Conservation (phyloP, 768 basidiomycete genomes). For the Kwoniella sp. region DNA sequence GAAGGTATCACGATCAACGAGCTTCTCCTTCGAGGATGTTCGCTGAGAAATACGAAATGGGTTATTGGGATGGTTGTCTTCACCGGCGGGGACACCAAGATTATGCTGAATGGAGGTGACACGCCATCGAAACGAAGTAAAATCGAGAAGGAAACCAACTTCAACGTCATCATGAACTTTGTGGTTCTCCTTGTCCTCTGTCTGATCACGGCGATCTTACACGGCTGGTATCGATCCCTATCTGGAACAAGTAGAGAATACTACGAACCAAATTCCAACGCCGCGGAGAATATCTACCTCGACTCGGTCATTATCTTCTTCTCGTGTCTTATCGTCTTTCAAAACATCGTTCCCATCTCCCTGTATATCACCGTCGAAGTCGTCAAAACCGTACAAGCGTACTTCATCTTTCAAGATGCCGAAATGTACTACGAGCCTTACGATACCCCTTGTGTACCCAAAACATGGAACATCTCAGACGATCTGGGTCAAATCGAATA, state of each 20-base stretch:
- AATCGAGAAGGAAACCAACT: constrained; percentile 91
- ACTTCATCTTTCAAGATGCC: constrained; percentile 90
- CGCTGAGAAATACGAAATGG: constrained; percentile 87
- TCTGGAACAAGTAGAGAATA: constrained; percentile 67
- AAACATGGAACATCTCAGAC: constrained; percentile 98
- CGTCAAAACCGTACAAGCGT: constrained; percentile 96
- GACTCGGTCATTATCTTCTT: constrained; percentile 87
- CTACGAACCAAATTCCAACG: constrained; percentile 70
- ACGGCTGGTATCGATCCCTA: constrained; percentile 68
- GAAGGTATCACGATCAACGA: constrained; percentile 79
- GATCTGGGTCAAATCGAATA: constrained; percentile 99
- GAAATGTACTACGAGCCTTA: constrained; percentile 91
- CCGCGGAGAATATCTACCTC: constrained; percentile 65
- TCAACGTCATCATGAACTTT: constrained; percentile 96
- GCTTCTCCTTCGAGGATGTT: constrained; percentile 84
- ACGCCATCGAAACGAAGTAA: constrained; percentile 96
- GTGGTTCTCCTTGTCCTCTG: constrained; percentile 75
- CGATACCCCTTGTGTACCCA: constrained; percentile 86
- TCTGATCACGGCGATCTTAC: constrained; percentile 65
- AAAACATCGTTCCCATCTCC: constrained; percentile 94
- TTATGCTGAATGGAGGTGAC: constrained; percentile 74
- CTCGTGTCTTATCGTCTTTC: constrained; percentile 91
- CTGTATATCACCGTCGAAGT: constrained; percentile 97
- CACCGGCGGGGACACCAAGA: constrained; percentile 75
- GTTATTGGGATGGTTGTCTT: constrained; percentile 90